Evolutionary conservation across 768 basidiomycete genomes (phyloP), one percentile per base, ranked within the genome.

Genomic region (Lanmaoa rubissima): DNA sequence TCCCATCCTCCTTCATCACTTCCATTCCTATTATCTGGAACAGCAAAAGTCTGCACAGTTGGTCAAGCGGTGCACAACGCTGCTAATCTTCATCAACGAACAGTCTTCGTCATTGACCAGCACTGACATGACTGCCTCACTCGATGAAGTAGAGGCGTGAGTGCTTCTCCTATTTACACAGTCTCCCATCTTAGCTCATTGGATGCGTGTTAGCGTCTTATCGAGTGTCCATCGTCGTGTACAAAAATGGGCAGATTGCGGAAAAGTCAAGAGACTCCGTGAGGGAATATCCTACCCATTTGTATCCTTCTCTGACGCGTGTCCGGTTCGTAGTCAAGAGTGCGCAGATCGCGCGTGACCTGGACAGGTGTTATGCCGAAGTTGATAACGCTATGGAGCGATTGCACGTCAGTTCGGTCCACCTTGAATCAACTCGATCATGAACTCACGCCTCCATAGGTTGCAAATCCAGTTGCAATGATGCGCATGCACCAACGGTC

Each of bases 91-190:
- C 17, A 65, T 83, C 41, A 65, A 69, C 17, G 80, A 82, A 17
- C 74, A 80, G 16, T 65, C 72, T 4, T 57, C 69, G 39, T 64
- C 68, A 35, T 58, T 80, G 45, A 72, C 71, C 41, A 76, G 81
- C 24, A 73, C 75, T 31, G 79, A 76, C 19, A 65, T 78, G 17
- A 70, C 67, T 45, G 68, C 69, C 40, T 65, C 73, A 13, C 71
- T 74, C 24, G 80, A 83, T 51, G 75, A 82, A 54, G 71, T 78
- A 31, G 71, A 73, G 57, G 69, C 63, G 82, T 83, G 65, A 58
- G 79, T 65, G 5, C 32, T 34, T 39, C 19, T 53, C 32, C n/a
- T 1, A 2, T 36, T 19, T 24, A 28, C 28, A 28, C 6, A 3
- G 17, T 24, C 7, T 13, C 42, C 13, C 2, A 11, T 21, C 49